phyloP scores from a whole-genome alignment of 768 basidiomycete species.

The Terana coerulea region DNA sequence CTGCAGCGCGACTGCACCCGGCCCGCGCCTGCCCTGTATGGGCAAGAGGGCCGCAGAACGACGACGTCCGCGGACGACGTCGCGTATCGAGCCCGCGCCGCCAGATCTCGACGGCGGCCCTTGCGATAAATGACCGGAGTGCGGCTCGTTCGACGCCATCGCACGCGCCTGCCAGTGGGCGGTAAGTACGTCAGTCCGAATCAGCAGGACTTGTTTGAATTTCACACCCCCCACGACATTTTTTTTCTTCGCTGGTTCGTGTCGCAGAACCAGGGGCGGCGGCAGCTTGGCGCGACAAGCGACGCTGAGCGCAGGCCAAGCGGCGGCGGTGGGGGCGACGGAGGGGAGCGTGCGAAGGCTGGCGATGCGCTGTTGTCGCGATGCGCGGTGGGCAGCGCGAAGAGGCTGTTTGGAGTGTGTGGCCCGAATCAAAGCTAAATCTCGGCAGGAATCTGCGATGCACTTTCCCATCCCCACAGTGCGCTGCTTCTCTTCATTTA shows the following conservation, averaged over 20 bases:
- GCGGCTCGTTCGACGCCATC: neutral
- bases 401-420: slow-evolving; percentile 1
- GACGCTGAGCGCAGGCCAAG: neutral
- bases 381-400: neutral
- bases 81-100: neutral
- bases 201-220: neutral
- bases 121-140: neutral
- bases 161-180: neutral
- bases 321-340: neutral
- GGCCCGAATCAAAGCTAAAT: neutral
- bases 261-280: neutral
- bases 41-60: neutral
- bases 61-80: neutral
- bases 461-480: neutral
- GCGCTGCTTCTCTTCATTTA: neutral
- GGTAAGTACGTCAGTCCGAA: neutral
- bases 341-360: neutral
- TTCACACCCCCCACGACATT: neutral
- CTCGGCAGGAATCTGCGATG: slow-evolving; percentile 1
- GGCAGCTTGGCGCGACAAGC: neutral
- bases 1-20: neutral
- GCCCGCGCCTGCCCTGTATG: neutral
- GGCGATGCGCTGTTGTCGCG: slow-evolving; percentile 2
- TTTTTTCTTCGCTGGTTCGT: neutral
- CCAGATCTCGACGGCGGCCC: neutral